Percentiles rank a stretch among this genome's conserved stretches.
These are phyloP conservation scores for Phyllachora maydis DNA, from an alignment of 2,329 filamentous ascomycete species.

Conservation along the genomic window DNA sequence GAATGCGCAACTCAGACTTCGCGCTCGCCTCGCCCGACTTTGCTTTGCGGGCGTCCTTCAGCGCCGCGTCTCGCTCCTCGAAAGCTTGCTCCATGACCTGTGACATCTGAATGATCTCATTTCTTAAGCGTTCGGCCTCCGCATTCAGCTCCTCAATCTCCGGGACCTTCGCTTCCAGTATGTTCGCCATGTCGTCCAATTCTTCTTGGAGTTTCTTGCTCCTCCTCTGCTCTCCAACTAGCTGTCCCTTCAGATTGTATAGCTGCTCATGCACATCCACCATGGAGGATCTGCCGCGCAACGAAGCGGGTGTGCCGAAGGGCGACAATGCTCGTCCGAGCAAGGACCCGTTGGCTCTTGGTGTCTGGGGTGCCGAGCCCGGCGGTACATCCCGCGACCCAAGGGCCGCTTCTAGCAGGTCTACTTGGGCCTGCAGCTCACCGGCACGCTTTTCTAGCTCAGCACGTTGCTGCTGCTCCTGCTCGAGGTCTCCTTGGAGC, in stretches of 20 bases:
- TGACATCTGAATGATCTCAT: conserved; percentile 70
- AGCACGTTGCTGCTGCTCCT: conserved; percentile 23
- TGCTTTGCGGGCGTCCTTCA: conserved; percentile 59
- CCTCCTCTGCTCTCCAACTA: conserved; percentile 53
- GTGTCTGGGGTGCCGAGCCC: conserved; percentile 37
- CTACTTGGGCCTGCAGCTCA: conserved; percentile 30
- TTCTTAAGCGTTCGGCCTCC: conserved; percentile 62
- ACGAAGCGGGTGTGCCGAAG: conserved; percentile 37
- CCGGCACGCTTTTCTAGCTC: conserved; percentile 25
- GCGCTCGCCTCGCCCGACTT: conserved; percentile 47
- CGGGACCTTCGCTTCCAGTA: conserved; percentile 69
- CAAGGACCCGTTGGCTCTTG: conserved; percentile 33
- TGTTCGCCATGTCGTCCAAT: conserved; percentile 68
- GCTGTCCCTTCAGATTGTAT: conserved; percentile 47
- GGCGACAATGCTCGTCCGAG: conserved; percentile 34
- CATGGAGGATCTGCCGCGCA: conserved; percentile 31
- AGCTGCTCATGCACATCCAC: conserved; percentile 44
- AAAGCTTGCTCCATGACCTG: conserved; percentile 65
- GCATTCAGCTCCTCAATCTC: conserved; percentile 71
- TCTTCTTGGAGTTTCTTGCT: conserved; percentile 56
- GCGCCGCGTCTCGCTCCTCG: conserved; percentile 58
- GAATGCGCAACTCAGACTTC: conserved; percentile 52
- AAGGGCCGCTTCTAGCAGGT: conserved; percentile 26
- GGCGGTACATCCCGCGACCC: conserved; percentile 18
- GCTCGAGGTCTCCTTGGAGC: conserved; percentile 34